These are phyloP conservation scores for Phyllosticta paracitricarpa DNA, from an alignment of 2,329 filamentous ascomycete genomes.

Conservation along the genomic window DNA sequence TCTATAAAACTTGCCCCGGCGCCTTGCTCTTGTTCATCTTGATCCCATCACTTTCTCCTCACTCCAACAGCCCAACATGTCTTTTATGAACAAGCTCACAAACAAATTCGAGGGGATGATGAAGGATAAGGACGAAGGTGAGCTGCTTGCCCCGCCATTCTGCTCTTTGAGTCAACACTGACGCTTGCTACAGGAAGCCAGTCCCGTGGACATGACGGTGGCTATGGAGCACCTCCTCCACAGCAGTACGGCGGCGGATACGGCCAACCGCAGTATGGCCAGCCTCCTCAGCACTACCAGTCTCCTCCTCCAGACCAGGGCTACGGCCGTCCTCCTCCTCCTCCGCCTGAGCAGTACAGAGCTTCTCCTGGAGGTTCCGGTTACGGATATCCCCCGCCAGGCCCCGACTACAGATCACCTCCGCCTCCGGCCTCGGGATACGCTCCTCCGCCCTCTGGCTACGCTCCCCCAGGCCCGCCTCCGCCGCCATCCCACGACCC, in stretches of 20 bases:
- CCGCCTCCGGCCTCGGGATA: not conserved
- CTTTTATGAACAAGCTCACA: conserved; percentile 38
- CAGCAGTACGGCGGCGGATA: conserved; percentile 16
- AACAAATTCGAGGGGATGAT: conserved; percentile 33
- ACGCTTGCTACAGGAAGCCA: not conserved
- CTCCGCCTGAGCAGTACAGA: conserved; percentile 16
- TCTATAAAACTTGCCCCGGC: conserved; percentile 2
- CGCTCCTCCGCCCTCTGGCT: conserved; percentile 7
- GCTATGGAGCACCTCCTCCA: conserved; percentile 12
- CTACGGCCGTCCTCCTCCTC: conserved; percentile 19
- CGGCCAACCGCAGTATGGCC: conserved; percentile 18
- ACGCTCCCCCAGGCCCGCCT: conserved; percentile 18
- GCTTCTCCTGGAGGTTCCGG: conserved; percentile 9
- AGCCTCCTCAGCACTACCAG: conserved; percentile 16
- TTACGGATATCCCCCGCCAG: conserved; percentile 4
- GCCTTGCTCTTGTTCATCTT: conserved; percentile 7
- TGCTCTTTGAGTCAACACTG: not conserved
- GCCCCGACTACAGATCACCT: not conserved
- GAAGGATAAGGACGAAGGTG: conserved; percentile 22
- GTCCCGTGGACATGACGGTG: conserved; percentile 12
- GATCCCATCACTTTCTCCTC: not conserved
- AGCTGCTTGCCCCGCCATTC: not conserved
- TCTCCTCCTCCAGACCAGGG: conserved; percentile 2
- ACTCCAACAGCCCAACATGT: conserved; percentile 21
- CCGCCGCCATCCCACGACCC: conserved; percentile 31